These are phyloP conservation scores for Botrytis fabae DNA, from an alignment of 2,329 filamentous ascomycete genomes.

Conservation along the genomic window DNA sequence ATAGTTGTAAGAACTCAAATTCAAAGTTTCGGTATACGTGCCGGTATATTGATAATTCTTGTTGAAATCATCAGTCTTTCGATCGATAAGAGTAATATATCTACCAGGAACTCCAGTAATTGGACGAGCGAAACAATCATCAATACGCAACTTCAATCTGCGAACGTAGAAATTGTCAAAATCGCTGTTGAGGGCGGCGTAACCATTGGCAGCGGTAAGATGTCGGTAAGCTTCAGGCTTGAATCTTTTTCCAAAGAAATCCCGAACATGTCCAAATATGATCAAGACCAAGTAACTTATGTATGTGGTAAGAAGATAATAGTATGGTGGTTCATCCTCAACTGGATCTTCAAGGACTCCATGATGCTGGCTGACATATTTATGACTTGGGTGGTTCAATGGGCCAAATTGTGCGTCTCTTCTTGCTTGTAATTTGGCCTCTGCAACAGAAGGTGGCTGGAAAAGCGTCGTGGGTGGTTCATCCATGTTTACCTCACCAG, in stretches of 20 bases:
- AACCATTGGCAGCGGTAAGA: conserved; percentile 80
- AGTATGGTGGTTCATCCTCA: conserved; percentile 95
- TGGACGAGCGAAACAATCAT: conserved; percentile 93
- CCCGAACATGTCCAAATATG: conserved; percentile 89
- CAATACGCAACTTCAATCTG: conserved; percentile 87
- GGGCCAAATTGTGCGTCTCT: conserved; percentile 91
- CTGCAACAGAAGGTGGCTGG: conserved; percentile 81
- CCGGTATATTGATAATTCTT: conserved; percentile 85
- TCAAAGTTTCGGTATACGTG: conserved; percentile 89
- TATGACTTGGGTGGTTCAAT: conserved; percentile 74
- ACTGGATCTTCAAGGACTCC: conserved; percentile 77
- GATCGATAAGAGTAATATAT: conserved; percentile 89
- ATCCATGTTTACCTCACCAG: conserved; percentile 72
- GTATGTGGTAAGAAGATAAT: conserved; percentile 95
- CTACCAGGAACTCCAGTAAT: conserved; percentile 92
- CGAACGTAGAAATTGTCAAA: conserved; percentile 99
- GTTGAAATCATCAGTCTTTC: conserved; percentile 89
- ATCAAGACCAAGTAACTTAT: conserved; percentile 97
- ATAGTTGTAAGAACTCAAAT: conserved; percentile 99
- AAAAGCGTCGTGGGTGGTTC: conserved; percentile 78
- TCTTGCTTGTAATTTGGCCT: conserved; percentile 72
- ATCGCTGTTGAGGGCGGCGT: conserved; percentile 93
- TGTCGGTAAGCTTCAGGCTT: conserved; percentile 80
- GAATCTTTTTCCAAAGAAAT: conserved; percentile 98
- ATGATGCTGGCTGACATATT: conserved; percentile 85